Conservation (phyloP, 345 rosid genomes). For the Garcia nutans region DNA sequence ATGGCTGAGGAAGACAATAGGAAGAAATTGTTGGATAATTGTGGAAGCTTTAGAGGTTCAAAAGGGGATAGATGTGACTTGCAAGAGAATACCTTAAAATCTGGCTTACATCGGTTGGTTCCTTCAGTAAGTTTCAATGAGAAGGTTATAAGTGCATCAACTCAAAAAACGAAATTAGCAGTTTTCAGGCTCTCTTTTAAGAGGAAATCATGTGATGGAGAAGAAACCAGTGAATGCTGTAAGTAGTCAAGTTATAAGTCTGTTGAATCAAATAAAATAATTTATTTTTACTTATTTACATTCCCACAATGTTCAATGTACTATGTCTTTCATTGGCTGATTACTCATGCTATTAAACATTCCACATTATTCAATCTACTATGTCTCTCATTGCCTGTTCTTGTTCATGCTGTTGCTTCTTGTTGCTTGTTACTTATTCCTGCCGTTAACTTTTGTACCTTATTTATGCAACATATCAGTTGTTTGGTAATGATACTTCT, state of each 20-base stretch:
- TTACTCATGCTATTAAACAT: neutral
- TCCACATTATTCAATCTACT: neutral
- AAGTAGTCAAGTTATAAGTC: constrained; percentile 27
- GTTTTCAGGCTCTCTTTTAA: constrained; percentile 61
- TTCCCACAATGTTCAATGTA: neutral
- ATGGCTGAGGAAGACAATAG: constrained; percentile 42
- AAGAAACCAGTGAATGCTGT: constrained; percentile 50
- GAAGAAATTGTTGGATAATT: constrained; percentile 36
- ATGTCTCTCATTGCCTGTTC: neutral
- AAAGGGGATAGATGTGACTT: constrained; percentile 34
- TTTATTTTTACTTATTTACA: neutral
- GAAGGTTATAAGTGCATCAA: constrained; percentile 23
- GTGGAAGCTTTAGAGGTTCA: constrained; percentile 44
- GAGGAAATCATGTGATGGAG: constrained; percentile 67
- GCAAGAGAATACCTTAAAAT: constrained; percentile 28
- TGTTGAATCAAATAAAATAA: neutral
- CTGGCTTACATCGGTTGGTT: constrained; percentile 38
- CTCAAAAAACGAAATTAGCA: constrained; percentile 47
- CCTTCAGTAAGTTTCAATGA: constrained; percentile 50
- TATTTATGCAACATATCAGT: neutral
- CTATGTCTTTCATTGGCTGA: neutral
- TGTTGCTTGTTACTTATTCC: constrained; percentile 2
- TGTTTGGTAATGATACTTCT: neutral
- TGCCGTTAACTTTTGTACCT: neutral
- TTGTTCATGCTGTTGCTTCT: neutral